A percentile compares a stretch with the other conserved stretches of the same genome.
phyloP scores from a whole-genome alignment of 441 rosid species.

The Populus hybrid region DNA sequence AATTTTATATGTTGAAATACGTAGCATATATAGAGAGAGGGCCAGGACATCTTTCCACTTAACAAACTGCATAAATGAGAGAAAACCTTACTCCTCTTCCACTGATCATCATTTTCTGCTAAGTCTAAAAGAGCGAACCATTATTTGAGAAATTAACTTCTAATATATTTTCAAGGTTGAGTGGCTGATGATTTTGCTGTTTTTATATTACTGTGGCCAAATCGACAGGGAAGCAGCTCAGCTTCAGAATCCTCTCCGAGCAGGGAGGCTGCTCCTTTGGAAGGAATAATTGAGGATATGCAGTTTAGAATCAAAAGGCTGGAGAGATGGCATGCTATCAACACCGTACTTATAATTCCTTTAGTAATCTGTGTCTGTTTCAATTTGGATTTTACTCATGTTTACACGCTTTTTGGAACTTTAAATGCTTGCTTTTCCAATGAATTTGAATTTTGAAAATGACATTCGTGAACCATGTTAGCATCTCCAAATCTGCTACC shows the following conservation, averaged over 20 bases:
- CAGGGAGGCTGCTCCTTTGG: constrained; percentile 66
- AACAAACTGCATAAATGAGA: too few species aligned
- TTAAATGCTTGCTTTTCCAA: not conserved
- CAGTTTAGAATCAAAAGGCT: constrained; percentile 86
- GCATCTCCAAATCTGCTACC: not conserved
- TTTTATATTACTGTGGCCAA: not conserved
- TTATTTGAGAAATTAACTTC: not conserved
- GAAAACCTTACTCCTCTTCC: not conserved
- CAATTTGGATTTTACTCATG: not conserved
- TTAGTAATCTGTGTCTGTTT: not conserved
- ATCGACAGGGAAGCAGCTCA: constrained; percentile 63
- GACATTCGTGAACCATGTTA: not conserved
- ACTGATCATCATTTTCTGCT: not conserved
- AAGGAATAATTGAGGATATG: constrained; percentile 80
- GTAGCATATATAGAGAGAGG: not conserved
- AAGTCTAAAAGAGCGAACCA: not conserved
- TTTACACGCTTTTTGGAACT: not conserved
- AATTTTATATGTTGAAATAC: not conserved
- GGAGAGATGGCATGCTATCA: constrained; percentile 91
- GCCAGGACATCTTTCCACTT: not conserved
- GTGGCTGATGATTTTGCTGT: not conserved
- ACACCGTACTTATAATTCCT: constrained; percentile 55
- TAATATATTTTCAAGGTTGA: not conserved
- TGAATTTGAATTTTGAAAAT: not conserved
- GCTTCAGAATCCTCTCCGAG: constrained; percentile 78